phyloP scores from a whole-genome alignment of 2,329 filamentous ascomycete species.

The Neurospora sp. region DNA sequence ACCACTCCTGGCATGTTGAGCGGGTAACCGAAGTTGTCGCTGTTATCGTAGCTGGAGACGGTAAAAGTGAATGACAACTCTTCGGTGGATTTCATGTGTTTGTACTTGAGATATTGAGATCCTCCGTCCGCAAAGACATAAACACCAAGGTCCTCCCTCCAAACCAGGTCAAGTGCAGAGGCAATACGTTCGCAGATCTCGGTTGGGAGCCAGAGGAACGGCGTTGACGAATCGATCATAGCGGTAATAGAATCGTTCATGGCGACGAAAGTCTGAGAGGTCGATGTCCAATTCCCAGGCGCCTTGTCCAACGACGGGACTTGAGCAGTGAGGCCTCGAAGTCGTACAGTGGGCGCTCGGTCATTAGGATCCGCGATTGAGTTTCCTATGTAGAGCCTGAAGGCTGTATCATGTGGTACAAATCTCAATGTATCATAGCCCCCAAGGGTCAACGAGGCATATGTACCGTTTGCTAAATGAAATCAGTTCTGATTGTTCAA shows the following conservation, averaged over 20 bases:
- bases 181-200: constrained; percentile 56
- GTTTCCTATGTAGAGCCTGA: constrained; percentile 34
- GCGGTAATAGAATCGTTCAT: constrained; percentile 40
- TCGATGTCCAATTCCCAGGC: constrained; percentile 29
- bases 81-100: constrained; percentile 25
- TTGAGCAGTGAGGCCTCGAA: constrained; percentile 45
- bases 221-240: constrained; percentile 53
- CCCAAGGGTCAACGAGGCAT: constrained; percentile 55
- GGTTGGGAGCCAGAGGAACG: constrained; percentile 53
- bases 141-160: constrained; percentile 51
- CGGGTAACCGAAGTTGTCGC: constrained; percentile 40
- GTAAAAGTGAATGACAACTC: constrained; percentile 45
- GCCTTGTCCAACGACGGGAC: constrained; percentile 22
- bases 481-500: neutral
- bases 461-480: constrained; percentile 25
- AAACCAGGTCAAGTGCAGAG: constrained; percentile 50
- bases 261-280: constrained; percentile 27
- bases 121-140: constrained; percentile 53
- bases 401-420: constrained; percentile 47
- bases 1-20: constrained; percentile 39
- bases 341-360: constrained; percentile 46
- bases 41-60: constrained; percentile 45
- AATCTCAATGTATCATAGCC: constrained; percentile 59
- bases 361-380: constrained; percentile 24
- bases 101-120: constrained; percentile 39